A percentile compares a stretch with the other conserved stretches of the same genome.
Conservation (phyloP, 495 filamentous ascomycete species). For the Penicillium bovifimosum region DNA sequence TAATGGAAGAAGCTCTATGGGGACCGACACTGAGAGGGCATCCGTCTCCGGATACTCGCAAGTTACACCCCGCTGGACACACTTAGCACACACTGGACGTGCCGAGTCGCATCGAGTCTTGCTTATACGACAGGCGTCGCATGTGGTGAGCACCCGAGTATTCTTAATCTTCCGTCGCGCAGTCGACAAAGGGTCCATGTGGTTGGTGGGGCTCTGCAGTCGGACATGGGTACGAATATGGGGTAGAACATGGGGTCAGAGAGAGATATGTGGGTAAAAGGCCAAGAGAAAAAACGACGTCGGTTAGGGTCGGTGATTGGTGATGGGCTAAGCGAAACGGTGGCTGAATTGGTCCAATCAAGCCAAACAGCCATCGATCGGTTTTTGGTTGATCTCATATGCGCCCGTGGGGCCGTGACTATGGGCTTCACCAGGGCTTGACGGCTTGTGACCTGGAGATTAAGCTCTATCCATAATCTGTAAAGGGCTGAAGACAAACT, state of each 20-base stretch:
- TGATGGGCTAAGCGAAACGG: constrained; percentile 1
- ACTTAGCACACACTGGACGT: constrained; percentile 26
- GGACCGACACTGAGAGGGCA: constrained; percentile 25
- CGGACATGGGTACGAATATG: constrained; percentile 2
- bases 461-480: no score
- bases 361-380: constrained; percentile 1
- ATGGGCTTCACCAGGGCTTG: no score
- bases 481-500: no score
- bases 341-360: constrained; percentile 17
- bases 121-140: constrained; percentile 28
- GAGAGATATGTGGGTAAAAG: not conserved
- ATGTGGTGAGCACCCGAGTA: constrained; percentile 27
- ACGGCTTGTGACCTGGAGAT: no score
- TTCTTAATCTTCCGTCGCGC: constrained; percentile 23
- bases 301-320: constrained; percentile 4
- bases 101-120: constrained; percentile 31
- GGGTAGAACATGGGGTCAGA: no score
- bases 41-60: constrained; percentile 29
- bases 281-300: not conserved
- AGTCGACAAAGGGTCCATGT: constrained; percentile 10
- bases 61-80: constrained; percentile 24
- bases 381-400: not conserved
- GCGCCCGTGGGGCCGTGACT: not conserved
- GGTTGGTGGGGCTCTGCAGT: constrained; percentile 3
- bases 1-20: constrained; percentile 10